Base-by-base conservation (phyloP, 805 yeast species). In the Ogataea philodendri region DNA sequence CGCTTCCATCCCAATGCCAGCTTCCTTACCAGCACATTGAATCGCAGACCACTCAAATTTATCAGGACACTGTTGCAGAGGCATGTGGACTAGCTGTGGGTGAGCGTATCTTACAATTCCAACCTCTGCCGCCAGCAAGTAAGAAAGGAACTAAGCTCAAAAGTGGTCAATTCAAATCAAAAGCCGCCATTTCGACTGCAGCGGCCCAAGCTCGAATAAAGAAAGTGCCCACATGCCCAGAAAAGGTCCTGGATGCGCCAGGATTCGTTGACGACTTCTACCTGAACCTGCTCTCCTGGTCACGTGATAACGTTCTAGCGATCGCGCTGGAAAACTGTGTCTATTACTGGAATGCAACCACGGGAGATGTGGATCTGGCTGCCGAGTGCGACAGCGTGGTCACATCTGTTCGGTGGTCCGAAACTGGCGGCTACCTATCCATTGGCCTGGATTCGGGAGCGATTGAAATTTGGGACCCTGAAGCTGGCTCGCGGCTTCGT, bases 201-300 rank as follows among this genome's bases (percentile, higher is more conserved):
- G 67, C 72, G 17, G 84, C 82, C 4, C 70, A 78, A 22, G 78
- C 84, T 11, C 68, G 88, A 51, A 74, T 85, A 31, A 77, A 95
- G 47, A 81, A 79, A 49, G 72, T 93, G 30, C 86, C 94, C 16
- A 77, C 86, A 0, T 84, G 86, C 21, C 97, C 98, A 1, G 96
- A 86, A 46, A 74, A 95, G 45, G 95, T 93, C 1, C 68, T 93
- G 25, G 98, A 93, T 63, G 98, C 97, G 0, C 98, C 98, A 0
- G 96, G 96, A 0, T 72, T 89, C 39, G 72, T 82, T 15, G 96
- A 93, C 60, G 98, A 93, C 63, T 93, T 88, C 59, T 93, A 90
- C 58, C 69, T 88, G 35, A 88, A 88, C 54, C 67, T 90, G 25
- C 60, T 93, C 35, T 78, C 88, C 42, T 93, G 98, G 97, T 88